These are phyloP conservation scores for Chlorella variabilis DNA, from an alignment of 163 green algal species.

Conservation along the genomic window DNA sequence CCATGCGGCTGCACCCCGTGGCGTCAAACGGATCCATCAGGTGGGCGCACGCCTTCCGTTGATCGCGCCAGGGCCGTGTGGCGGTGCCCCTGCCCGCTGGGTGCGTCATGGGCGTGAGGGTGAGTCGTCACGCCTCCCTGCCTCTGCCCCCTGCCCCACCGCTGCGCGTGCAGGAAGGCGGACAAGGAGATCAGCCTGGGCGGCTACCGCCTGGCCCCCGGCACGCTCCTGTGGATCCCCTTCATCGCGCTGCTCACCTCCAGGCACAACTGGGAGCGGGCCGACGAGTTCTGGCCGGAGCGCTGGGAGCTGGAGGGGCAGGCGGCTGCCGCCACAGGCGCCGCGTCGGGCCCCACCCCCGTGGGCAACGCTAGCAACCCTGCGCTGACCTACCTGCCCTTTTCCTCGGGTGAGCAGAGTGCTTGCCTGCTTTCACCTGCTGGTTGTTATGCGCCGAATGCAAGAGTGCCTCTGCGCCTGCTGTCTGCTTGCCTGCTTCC, in stretches of 20 bases:
- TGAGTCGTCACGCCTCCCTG: background rate
- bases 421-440: background rate
- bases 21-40: background rate
- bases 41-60: background rate
- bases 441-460: background rate
- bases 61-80: background rate
- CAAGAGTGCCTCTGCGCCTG: background rate
- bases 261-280: slow-evolving; percentile 23
- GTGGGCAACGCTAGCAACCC: background rate
- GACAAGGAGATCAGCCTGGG: background rate
- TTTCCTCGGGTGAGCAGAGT: background rate
- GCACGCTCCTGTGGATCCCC: slow-evolving; percentile 16
- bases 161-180: slow-evolving; percentile 22
- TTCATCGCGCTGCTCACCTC: slow-evolving; percentile 18
- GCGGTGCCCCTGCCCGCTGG: no score
- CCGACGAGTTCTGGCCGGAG: slow-evolving; percentile 24
- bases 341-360: background rate
- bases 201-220: background rate
- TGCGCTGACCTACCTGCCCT: slow-evolving; percentile 15
- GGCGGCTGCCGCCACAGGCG: background rate
- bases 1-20: slow-evolving; percentile 29
- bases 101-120: background rate
- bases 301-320: slow-evolving; percentile 8
- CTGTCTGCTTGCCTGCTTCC: background rate
- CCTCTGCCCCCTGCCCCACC: no score